Conservation (phyloP, 2,329 filamentous ascomycete species). For the Bertia moriformis region DNA sequence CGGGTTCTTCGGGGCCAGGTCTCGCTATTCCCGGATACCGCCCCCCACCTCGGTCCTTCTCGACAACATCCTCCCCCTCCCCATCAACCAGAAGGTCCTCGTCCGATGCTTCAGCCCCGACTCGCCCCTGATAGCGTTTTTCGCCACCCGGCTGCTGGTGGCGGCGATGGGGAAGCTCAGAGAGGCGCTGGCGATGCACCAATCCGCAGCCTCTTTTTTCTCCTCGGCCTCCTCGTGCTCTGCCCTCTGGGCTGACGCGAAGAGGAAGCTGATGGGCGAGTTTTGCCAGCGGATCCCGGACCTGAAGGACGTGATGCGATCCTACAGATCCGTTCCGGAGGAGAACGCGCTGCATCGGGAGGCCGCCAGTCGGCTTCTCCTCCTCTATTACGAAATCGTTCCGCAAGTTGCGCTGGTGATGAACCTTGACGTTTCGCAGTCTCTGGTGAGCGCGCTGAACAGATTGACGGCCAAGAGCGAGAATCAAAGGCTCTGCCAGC, state of each 20-base stretch:
- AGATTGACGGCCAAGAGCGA: conserved; percentile 39
- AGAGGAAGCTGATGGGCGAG: conserved; percentile 51
- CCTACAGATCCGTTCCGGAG: conserved; percentile 55
- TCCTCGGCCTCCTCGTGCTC: conserved; percentile 24
- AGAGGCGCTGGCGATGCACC: conserved; percentile 45
- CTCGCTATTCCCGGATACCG: conserved; percentile 49
- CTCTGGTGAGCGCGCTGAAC: conserved; percentile 55
- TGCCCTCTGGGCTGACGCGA: conserved; percentile 62
- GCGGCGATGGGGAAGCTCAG: conserved; percentile 67
- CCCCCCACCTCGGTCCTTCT: conserved; percentile 68
- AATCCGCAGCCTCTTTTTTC: conserved; percentile 20
- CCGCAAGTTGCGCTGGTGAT: conserved; percentile 68
- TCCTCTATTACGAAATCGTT: conserved; percentile 71
- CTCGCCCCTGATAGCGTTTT: conserved; percentile 68
- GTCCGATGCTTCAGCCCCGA: conserved; percentile 66
- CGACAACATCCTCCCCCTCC: conserved; percentile 73
- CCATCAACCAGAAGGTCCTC: conserved; percentile 67
- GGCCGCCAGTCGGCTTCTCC: conserved; percentile 62
- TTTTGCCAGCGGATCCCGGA: conserved; percentile 68
- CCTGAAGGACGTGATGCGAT: conserved; percentile 65
- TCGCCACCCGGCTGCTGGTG: conserved; percentile 67
- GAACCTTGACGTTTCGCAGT: conserved; percentile 74
- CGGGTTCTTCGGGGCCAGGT: conserved; percentile 51
- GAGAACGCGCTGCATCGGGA: conserved; percentile 65
- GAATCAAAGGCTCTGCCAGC: conserved; percentile 40